Evolutionary conservation across 169 alveolate species (phyloP).

Genomic region (Eimeria brunetti): DNA sequence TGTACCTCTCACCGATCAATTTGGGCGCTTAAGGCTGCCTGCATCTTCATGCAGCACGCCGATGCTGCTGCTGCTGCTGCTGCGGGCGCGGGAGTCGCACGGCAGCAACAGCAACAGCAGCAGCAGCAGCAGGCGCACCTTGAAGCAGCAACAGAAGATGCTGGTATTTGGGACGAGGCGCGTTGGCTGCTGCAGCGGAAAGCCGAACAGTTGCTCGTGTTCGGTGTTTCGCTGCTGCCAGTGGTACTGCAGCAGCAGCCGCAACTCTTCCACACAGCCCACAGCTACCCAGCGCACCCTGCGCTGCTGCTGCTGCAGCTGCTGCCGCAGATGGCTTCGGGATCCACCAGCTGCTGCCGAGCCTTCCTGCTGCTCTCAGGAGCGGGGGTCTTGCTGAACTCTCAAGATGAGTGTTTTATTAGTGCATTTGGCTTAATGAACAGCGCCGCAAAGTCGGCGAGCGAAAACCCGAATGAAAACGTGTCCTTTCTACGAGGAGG

Average conservation of each 20-base stretch:
- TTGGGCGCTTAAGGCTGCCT: constrained; percentile 26
- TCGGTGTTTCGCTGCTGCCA: constrained; percentile 43
- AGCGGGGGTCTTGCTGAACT: background rate
- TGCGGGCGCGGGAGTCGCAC: constrained; percentile 12
- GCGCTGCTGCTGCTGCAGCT: constrained; percentile 59
- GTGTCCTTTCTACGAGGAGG: background rate
- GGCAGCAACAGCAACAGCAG: constrained; percentile 36
- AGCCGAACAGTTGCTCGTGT: constrained; percentile 38
- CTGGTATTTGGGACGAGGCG: constrained; percentile 37
- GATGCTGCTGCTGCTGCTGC: constrained; percentile 53
- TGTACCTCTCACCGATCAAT: background rate
- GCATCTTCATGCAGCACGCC: constrained; percentile 51
- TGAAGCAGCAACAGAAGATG: constrained; percentile 36
- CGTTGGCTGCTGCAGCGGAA: constrained; percentile 50
- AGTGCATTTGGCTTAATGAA: background rate
- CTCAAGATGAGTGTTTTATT: background rate
- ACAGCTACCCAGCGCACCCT: constrained; percentile 38
- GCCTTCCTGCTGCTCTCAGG: constrained; percentile 22
- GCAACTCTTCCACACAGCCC: constrained; percentile 21
- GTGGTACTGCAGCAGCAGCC: constrained; percentile 42
- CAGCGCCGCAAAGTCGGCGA: background rate
- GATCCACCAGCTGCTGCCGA: constrained; percentile 35
- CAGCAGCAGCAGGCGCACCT: constrained; percentile 30
- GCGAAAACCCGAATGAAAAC: background rate
- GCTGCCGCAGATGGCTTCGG: constrained; percentile 50